Conservation (phyloP, 306 rosid genomes). For the peach (Prunus persica) region DNA sequence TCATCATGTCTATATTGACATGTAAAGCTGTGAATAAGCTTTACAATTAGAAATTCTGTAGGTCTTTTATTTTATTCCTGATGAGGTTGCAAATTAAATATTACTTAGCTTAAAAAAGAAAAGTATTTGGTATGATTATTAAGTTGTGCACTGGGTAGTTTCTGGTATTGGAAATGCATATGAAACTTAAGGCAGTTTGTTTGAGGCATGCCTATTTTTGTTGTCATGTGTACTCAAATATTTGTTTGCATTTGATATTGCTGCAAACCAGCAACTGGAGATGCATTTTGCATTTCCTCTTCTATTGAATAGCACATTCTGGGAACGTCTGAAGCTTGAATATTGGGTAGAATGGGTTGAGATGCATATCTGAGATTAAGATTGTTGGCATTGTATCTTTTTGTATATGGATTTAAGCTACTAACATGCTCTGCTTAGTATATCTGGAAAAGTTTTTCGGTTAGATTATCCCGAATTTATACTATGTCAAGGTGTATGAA, state of each 20-base stretch:
- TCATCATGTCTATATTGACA: neutral
- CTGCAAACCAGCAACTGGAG: neutral
- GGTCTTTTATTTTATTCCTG: neutral
- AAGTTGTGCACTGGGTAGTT: neutral
- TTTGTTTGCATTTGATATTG: neutral
- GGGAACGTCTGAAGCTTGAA: neutral
- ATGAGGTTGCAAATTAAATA: neutral
- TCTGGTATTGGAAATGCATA: neutral
- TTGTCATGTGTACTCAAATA: neutral
- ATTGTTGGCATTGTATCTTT: neutral
- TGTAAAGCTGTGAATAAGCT: neutral
- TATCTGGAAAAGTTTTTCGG: neutral
- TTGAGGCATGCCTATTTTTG: neutral
- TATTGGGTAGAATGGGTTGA: neutral
- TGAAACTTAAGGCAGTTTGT: neutral
- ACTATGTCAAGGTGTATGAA: slow-evolving; percentile 4
- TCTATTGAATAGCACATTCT: neutral
- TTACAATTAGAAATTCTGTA: neutral
- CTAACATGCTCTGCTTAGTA: neutral
- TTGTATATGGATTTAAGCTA: neutral
- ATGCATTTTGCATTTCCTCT: neutral
- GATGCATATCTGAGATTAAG: neutral
- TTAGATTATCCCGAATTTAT: neutral
- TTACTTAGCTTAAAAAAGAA: neutral
- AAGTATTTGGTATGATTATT: neutral